Evolutionary conservation across 495 filamentous ascomycete species (phyloP), one percentile per base, ranked within the genome.

Genomic region (Penicilliopsis zonata): DNA sequence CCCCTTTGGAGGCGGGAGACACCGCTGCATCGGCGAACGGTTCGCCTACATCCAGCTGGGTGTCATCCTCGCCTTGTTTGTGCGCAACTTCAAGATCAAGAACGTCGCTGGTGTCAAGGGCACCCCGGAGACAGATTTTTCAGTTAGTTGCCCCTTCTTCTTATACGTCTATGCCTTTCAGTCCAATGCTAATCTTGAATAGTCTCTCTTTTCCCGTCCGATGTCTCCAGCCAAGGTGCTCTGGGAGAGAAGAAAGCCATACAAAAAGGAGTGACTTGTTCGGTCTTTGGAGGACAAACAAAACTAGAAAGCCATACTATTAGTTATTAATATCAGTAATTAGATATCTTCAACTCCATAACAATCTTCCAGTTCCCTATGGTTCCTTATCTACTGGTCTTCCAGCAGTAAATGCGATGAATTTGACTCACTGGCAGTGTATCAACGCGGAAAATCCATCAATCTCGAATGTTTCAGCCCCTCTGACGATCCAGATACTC

Each of bases 11-110:
- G 90, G 86, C 1, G 90, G 90, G 4, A 66, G 90, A 32, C 90
- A 98, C 57, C 61, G 90, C 7, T 98, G 90, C 54, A 95, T 98
- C 47, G 90, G 90, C 28, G 90, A 95, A 61, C 86, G 94, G 47
- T 98, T 95, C 50, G 90, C 90, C 34, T 93, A 92, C 50, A 67
- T 94, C 39, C 88, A 98, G 55, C 64, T 98, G 28, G 74, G 75
- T 36, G 84, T 82, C 8, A 93, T 98, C 43, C 60, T 80, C 30
- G 82, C 80, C n/a, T 78, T 72, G 18, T 63, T 87, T 30, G 78
- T 94, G 28, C 65, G 87, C 22, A 43, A 72, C 21, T 80, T 94
- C 57, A 78, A 75, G 53, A 69, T 94, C 28, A 64, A 60, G 37
- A 92, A 82, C 38, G 52, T 76, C 4, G 70, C 82, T 35, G 82